Evolutionary conservation across 495 filamentous ascomycete genomes (phyloP), one percentile per base, ranked within the genome.

Genomic region (Aspergillus affinis): DNA sequence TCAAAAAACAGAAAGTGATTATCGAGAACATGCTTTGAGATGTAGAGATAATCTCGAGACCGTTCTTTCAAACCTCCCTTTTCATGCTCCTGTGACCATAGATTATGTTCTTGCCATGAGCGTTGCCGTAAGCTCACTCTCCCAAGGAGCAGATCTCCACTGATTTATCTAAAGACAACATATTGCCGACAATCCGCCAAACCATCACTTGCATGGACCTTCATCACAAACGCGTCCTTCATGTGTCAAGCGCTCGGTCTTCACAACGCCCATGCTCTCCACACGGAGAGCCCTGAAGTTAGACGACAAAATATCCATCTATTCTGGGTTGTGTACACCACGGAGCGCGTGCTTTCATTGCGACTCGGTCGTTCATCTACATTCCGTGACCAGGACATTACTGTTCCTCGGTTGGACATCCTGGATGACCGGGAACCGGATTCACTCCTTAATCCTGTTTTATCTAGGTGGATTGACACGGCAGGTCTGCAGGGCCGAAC

Each of bases 131-230:
- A 51, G 63, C 20, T 6, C 23, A 19, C 6, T 23, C 2, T 3
- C 15, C 2, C 13, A 47, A 8, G 26, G 4, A 3, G 23, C 3
- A 6, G 6, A 4, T 6, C 4, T 6, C 15, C 48, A 21, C 55
- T 41, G 46, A 52, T 8, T 19, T 52, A 23, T 17, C 18, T 18
- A 12, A 12, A 63, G 61, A 23, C 62, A 9, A 18, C 56, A 2
- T 55, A 65, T 20, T 61, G 58, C 41, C 62, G 58, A 4, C 58
- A 65, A 19, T 17, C 26, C n/a, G 48, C 53, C 5, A 65, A 58
- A 36, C 49, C 53, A 20, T 54, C 49, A 29, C 36, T 53, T 5
- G 62, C 62, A 23, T 61, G 58, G 62, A 51, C 4, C 2, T 65
- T 61, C 47, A 65, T 65, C 6, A 49, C 19, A 17, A 46, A 8